Evolutionary conservation across 1,139 yeast species (phyloP).

Genomic region (Pichiaceae sp.): DNA sequence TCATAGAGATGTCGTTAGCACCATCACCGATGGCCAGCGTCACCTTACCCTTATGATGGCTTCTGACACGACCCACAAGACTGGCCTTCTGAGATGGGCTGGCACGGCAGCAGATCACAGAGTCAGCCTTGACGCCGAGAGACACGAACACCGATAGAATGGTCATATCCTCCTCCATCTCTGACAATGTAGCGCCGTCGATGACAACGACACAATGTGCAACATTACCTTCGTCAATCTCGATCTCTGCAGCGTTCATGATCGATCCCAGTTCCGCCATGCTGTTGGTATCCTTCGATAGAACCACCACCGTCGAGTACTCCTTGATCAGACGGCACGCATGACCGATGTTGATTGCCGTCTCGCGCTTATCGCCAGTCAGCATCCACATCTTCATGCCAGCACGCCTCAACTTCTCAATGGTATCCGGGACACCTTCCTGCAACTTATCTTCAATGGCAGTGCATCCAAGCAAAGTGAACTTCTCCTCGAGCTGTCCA

Average conservation of each 20-base stretch:
- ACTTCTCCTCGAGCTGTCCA: conserved; percentile 53
- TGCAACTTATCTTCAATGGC: conserved; percentile 97
- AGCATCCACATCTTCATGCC: conserved; percentile 97
- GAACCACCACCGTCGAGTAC: conserved; percentile 77
- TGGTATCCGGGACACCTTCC: conserved; percentile 91
- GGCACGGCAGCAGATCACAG: conserved; percentile 93
- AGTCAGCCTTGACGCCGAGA: conserved; percentile 78
- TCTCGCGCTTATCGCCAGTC: conserved; percentile 96
- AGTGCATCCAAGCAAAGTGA: conserved; percentile 80
- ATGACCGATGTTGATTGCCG: conserved; percentile 95
- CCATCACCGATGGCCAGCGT: conserved; percentile 99
- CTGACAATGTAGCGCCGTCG: conserved; percentile 78
- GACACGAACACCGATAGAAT: conserved; percentile 71
- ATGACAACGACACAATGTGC: conserved; percentile 93
- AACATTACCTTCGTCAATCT: conserved; percentile 56
- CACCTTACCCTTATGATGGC: conserved; percentile 55
- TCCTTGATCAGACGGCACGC: conserved; percentile 91
- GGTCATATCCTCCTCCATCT: conserved; percentile 64
- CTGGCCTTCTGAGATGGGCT: conserved; percentile 94
- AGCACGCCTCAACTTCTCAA: conserved; percentile 85
- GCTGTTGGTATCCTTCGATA: conserved; percentile 49
- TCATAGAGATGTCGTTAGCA: conserved; percentile 98
- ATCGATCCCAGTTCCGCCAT: conserved; percentile 40
- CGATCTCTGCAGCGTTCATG: conserved; percentile 53
- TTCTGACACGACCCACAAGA: conserved; percentile 74